These are phyloP conservation scores for Botrytis byssoidea DNA, from an alignment of 2,329 filamentous ascomycete genomes.

Conservation along the genomic window DNA sequence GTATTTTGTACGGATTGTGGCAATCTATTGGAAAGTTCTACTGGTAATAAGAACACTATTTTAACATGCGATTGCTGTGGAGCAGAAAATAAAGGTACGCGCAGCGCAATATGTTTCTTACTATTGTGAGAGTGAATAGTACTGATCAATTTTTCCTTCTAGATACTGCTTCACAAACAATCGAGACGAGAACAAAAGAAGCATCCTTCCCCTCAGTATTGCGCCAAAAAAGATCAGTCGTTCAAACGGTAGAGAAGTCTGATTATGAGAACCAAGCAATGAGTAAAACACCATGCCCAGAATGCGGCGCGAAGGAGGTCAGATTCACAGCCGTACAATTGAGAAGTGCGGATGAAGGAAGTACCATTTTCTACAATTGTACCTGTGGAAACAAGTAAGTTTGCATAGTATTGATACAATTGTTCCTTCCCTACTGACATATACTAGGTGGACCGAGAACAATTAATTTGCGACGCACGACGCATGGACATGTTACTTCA, in stretches of 20 bases:
- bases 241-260: conserved; percentile 76
- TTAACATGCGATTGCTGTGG: conserved; percentile 85
- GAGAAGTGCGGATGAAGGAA: conserved; percentile 91
- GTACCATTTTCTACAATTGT: conserved; percentile 86
- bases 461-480: conserved; percentile 36
- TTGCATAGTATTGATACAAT: background rate
- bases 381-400: conserved; percentile 81
- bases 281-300: conserved; percentile 69
- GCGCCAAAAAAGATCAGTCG: conserved; percentile 79
- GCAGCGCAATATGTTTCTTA: background rate
- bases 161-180: conserved; percentile 72
- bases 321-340: conserved; percentile 82
- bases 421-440: conserved; percentile 21
- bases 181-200: conserved; percentile 81
- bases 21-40: conserved; percentile 79
- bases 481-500: background rate
- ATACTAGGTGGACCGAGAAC: conserved; percentile 40
- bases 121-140: conserved; percentile 1
- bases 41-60: conserved; percentile 71
- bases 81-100: conserved; percentile 73
- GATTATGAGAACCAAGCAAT: conserved; percentile 73
- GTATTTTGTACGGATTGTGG: conserved; percentile 94
- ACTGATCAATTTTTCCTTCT: conserved; percentile 14
- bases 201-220: conserved; percentile 89
- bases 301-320: conserved; percentile 80